These are phyloP conservation scores for Capsicum baccatum DNA, from an alignment of 257 asterid genomes.

Conservation along the genomic window DNA sequence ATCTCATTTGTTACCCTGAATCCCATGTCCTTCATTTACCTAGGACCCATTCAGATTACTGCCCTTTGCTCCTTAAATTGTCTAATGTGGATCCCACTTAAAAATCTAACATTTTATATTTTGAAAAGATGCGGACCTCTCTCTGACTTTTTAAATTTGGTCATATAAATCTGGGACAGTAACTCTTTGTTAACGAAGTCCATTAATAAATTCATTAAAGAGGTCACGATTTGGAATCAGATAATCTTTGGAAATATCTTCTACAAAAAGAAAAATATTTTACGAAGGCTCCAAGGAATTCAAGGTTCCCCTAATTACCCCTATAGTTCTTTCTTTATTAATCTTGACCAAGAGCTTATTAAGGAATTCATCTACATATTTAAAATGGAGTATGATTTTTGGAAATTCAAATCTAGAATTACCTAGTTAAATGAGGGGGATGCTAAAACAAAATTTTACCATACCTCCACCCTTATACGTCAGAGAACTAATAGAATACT, in stretches of 20 bases:
- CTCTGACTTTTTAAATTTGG: not conserved
- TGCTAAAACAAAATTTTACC: not conserved
- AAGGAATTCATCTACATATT: not conserved
- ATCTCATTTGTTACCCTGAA: rapidly evolving
- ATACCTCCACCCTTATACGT: not conserved
- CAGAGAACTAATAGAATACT: too few relatives aligned
- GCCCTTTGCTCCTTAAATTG: not conserved
- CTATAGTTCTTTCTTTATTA: not conserved
- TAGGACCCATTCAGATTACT: not conserved
- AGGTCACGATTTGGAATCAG: too few relatives aligned
- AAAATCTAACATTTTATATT: not conserved
- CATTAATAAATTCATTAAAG: too few relatives aligned
- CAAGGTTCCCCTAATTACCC: not conserved
- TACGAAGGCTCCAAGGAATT: too few relatives aligned
- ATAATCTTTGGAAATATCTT: too few relatives aligned
- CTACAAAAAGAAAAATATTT: too few relatives aligned
- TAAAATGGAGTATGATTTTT: not conserved
- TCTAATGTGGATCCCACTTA: rapidly evolving
- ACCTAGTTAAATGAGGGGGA: not conserved
- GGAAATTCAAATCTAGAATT: not conserved
- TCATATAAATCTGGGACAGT: too few relatives aligned
- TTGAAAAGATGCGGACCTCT: not conserved
- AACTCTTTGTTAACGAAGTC: too few relatives aligned
- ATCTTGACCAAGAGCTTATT: not conserved
- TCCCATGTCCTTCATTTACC: not conserved